Conservation (phyloP, 2,329 filamentous ascomycete genomes). For the Colletotrichum sp. region DNA sequence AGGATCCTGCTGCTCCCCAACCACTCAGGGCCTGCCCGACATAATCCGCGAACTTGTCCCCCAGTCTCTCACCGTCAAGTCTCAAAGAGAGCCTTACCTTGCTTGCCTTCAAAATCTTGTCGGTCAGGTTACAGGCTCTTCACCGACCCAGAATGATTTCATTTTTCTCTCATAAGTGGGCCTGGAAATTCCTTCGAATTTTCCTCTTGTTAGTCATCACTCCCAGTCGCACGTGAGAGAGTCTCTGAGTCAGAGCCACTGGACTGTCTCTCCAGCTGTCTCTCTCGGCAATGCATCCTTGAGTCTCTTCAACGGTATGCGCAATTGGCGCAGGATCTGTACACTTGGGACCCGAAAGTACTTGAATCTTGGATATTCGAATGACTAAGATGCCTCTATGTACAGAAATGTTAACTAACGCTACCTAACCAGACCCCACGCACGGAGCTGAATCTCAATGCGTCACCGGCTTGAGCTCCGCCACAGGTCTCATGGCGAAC, state of each 20-base stretch:
- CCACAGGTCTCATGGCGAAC: constrained; percentile 12
- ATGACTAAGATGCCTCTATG: neutral
- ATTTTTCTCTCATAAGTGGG: neutral
- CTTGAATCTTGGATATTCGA: neutral
- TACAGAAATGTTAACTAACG: neutral
- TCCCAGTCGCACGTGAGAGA: neutral
- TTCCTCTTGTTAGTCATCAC: neutral
- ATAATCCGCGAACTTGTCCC: neutral
- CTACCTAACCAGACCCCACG: neutral
- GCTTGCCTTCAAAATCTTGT: neutral
- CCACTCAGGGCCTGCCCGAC: neutral
- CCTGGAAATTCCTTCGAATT: neutral
- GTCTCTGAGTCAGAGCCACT: neutral
- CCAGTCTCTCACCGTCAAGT: neutral
- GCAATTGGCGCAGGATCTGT: neutral
- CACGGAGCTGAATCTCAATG: neutral
- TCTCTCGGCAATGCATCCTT: neutral
- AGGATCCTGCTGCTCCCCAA: neutral
- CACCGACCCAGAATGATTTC: neutral
- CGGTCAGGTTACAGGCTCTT: neutral
- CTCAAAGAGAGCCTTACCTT: neutral
- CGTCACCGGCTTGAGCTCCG: neutral
- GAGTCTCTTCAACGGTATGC: neutral
- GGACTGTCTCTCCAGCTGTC: neutral
- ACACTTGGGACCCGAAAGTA: neutral